Conservation (phyloP, 352 stramenopile genomes). For the Blastocystis sp. region DNA sequence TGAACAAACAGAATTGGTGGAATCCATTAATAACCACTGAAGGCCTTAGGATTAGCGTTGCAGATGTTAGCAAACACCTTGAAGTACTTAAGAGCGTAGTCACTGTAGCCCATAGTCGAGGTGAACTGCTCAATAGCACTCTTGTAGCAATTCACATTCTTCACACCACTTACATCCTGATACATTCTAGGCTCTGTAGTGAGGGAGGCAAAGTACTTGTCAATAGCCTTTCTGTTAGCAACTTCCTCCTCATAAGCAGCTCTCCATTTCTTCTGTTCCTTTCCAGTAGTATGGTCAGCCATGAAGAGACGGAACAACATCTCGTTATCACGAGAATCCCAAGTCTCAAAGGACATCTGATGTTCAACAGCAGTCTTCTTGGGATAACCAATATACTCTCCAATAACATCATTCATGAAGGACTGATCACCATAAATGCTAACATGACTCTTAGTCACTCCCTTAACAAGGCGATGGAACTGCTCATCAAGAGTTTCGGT, state of each 20-base stretch:
- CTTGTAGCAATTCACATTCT: conserved; percentile 27
- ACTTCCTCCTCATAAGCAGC: conserved; percentile 29
- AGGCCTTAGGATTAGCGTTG: not conserved
- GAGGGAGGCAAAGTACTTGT: not conserved
- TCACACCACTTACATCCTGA: not conserved
- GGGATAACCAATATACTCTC: not conserved
- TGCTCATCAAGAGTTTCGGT: conserved; percentile 73
- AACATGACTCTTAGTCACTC: conserved; percentile 74
- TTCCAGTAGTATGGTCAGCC: conserved; percentile 3
- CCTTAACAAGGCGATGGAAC: conserved; percentile 69
- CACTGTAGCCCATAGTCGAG: not conserved
- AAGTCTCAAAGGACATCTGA: not conserved
- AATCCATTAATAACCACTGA: conserved; percentile 28
- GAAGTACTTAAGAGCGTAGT: conserved; percentile 50
- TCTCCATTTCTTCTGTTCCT: conserved; percentile 24
- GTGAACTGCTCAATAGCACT: not conserved
- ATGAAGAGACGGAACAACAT: conserved; percentile 8
- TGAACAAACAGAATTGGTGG: not conserved
- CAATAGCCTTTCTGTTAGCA: not conserved
- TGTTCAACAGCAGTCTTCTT: not conserved
- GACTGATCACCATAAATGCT: conserved; percentile 30
- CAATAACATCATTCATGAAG: conserved; percentile 8
- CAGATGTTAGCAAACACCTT: conserved; percentile 10
- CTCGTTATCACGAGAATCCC: conserved; percentile 31
- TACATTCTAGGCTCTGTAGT: conserved; percentile 3